These are phyloP conservation scores for Naumovozyma baii DNA, from an alignment of 805 yeast genomes.

Conservation along the genomic window DNA sequence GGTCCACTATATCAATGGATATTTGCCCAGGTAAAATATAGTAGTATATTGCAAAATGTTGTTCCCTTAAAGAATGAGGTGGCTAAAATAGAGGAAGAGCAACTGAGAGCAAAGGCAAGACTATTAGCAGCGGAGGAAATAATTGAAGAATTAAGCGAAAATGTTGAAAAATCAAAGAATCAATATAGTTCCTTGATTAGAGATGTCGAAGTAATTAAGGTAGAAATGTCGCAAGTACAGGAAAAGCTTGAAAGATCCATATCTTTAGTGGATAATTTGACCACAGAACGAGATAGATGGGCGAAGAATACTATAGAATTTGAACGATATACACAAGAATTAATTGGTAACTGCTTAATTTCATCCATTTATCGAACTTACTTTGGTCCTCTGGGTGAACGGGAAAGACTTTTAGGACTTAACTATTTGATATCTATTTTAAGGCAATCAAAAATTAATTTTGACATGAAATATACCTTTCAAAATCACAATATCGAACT, in stretches of 20 bases:
- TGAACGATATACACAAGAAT: constrained; percentile 32
- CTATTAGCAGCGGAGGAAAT: constrained; percentile 69
- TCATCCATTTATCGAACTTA: constrained; percentile 54
- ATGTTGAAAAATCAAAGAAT: constrained; percentile 57
- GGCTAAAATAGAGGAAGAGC: constrained; percentile 44
- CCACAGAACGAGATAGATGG: constrained; percentile 71
- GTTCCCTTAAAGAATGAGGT: constrained; percentile 71
- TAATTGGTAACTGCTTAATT: constrained; percentile 59
- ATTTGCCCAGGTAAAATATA: constrained; percentile 73
- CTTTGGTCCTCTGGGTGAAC: constrained; percentile 49
- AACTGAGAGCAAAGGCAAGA: constrained; percentile 55
- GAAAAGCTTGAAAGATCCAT: constrained; percentile 53
- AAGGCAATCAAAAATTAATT: constrained; percentile 29
- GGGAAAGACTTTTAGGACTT: constrained; percentile 32
- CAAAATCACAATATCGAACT: constrained; percentile 34
- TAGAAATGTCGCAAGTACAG: constrained; percentile 57
- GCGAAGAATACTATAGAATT: constrained; percentile 44
- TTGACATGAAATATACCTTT: constrained; percentile 30
- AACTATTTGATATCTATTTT: constrained; percentile 33
- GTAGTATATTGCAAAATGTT: constrained; percentile 57
- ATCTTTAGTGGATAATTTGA: constrained; percentile 50
- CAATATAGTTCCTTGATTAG: constrained; percentile 67
- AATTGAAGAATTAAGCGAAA: constrained; percentile 62
- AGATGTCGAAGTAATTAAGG: constrained; percentile 65
- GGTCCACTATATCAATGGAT: constrained; percentile 90